Evolutionary conservation across 768 basidiomycete genomes (phyloP).

Genomic region (Tephrocybe sp.): DNA sequence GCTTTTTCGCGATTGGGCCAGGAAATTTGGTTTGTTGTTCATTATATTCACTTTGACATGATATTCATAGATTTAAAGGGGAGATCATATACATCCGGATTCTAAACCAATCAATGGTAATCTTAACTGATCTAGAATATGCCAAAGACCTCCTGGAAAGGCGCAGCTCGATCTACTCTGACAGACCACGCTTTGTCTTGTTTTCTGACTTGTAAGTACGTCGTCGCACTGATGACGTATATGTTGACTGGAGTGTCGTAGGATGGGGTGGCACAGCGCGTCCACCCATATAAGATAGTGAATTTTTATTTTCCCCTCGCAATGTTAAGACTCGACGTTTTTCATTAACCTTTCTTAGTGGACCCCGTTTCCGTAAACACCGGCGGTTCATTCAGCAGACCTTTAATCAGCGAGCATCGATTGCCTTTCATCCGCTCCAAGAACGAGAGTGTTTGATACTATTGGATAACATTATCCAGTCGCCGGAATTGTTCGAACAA

Average conservation of each 20-base stretch:
- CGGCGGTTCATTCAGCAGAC: constrained; percentile 49
- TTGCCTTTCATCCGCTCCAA: constrained; percentile 40
- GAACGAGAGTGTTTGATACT: constrained; percentile 41
- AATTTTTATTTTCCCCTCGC: constrained; percentile 13
- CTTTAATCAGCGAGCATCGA: constrained; percentile 45
- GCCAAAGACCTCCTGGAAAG: constrained; percentile 52
- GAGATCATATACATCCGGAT: constrained; percentile 41
- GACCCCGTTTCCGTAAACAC: constrained; percentile 52
- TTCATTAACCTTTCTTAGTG: constrained; percentile 26
- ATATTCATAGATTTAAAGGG: constrained; percentile 27
- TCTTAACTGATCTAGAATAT: constrained; percentile 48
- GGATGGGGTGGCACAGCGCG: constrained; percentile 51
- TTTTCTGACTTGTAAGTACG: constrained; percentile 45
- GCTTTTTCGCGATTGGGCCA: constrained; percentile 41
- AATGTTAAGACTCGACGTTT: not conserved
- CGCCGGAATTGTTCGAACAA: constrained; percentile 38
- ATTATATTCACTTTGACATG: not conserved
- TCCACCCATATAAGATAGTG: constrained; percentile 51
- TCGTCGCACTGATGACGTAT: not conserved
- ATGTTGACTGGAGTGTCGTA: constrained; percentile 15
- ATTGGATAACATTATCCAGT: constrained; percentile 37
- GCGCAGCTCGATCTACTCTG: constrained; percentile 54
- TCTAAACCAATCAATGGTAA: constrained; percentile 46
- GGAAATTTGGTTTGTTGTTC: constrained; percentile 40
- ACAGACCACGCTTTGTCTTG: constrained; percentile 48